phyloP scores from a whole-genome alignment of 2,329 filamentous ascomycete species.

The Phyllosticta ampelicida region DNA sequence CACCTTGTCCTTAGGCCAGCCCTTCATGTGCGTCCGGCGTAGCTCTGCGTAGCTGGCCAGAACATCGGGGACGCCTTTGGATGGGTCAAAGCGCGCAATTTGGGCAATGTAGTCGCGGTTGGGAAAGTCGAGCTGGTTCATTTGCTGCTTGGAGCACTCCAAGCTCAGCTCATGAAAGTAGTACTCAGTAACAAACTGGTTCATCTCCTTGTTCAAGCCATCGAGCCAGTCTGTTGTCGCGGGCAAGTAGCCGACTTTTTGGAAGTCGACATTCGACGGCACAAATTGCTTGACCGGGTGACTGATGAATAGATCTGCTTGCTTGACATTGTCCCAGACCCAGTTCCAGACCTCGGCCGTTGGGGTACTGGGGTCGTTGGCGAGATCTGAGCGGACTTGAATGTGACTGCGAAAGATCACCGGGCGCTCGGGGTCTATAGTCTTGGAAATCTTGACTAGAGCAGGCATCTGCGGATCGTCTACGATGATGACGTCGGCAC shows the following conservation, averaged over 20 bases:
- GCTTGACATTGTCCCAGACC: conserved; percentile 60
- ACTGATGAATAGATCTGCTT: conserved; percentile 69
- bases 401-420: conserved; percentile 77
- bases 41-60: conserved; percentile 67
- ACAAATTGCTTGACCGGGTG: conserved; percentile 71
- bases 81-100: conserved; percentile 71
- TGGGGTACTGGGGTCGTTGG: conserved; percentile 50
- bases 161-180: conserved; percentile 65
- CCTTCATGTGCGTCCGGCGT: conserved; percentile 47
- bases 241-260: conserved; percentile 64
- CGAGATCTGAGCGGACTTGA: conserved; percentile 66
- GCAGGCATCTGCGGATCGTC: conserved; percentile 81
- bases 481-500: conserved; percentile 65
- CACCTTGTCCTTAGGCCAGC: conserved; percentile 37
- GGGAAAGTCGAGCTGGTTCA: conserved; percentile 49
- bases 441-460: conserved; percentile 65
- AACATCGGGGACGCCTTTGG: conserved; percentile 71
- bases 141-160: conserved; percentile 48
- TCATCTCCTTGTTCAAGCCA: conserved; percentile 66
- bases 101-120: conserved; percentile 65
- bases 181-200: conserved; percentile 58
- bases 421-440: conserved; percentile 58
- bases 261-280: conserved; percentile 52
- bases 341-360: conserved; percentile 66
- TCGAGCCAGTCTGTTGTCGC: conserved; percentile 79